Conservation (phyloP, 2,329 filamentous ascomycete species). For the Ceratocystiopsis minuta region DNA sequence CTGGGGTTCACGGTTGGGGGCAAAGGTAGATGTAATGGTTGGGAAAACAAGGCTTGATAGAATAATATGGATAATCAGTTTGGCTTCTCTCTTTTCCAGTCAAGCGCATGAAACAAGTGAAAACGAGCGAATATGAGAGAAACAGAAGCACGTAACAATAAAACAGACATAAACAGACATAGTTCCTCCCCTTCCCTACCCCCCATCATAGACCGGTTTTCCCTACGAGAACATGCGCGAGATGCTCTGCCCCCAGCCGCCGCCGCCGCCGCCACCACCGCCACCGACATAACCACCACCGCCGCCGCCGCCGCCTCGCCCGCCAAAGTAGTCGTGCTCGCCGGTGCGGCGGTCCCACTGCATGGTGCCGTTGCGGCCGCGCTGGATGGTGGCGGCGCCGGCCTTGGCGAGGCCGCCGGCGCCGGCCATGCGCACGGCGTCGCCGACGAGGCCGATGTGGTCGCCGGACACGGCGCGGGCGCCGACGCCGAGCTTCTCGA, state of each 20-base stretch:
- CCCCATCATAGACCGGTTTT: not conserved
- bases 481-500: slow-evolving; percentile 26
- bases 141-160: not conserved
- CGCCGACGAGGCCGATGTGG: slow-evolving; percentile 30
- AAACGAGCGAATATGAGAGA: not conserved
- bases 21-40: not conserved
- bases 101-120: too few relatives aligned
- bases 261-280: slow-evolving; percentile 9
- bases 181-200: not conserved
- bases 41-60: not conserved
- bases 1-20: not conserved
- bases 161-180: not conserved
- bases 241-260: slow-evolving; percentile 13
- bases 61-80: not conserved
- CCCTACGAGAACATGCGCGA: slow-evolving; percentile 5
- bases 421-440: slow-evolving; percentile 35
- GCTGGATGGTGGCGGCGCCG: slow-evolving; percentile 16
- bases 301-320: slow-evolving; percentile 11
- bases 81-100: too few relatives aligned
- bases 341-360: slow-evolving; percentile 22
- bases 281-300: slow-evolving; percentile 8
- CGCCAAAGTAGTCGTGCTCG: slow-evolving; percentile 20
- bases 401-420: slow-evolving; percentile 8
- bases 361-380: slow-evolving; percentile 15
- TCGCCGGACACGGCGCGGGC: slow-evolving; percentile 29